Conservation (phyloP, 768 basidiomycete species). For the Rhodocollybia butyracea region DNA sequence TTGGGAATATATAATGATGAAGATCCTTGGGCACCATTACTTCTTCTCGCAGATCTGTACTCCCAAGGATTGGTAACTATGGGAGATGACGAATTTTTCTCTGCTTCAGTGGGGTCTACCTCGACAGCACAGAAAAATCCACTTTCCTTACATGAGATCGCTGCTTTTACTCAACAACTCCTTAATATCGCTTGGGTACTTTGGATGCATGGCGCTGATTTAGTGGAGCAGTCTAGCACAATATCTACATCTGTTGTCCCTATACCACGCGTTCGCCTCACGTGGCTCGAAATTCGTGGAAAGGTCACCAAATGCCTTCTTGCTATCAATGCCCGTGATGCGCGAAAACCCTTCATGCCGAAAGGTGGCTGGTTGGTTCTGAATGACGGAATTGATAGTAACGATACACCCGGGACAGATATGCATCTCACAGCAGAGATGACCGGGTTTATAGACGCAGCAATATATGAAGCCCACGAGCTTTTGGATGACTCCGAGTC, state of each 20-base stretch:
- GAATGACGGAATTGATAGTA: conserved; percentile 22
- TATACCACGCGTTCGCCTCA: conserved; percentile 36
- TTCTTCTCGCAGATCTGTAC: conserved; percentile 82
- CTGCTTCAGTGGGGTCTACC: conserved; percentile 14
- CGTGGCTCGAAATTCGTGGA: conserved; percentile 71
- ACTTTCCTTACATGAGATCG: conserved; percentile 77
- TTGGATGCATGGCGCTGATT: neutral
- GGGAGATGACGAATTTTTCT: conserved; percentile 96
- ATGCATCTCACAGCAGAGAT: conserved; percentile 44
- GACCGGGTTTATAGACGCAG: conserved; percentile 79
- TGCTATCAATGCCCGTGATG: conserved; percentile 86
- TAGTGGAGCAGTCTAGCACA: conserved; percentile 16
- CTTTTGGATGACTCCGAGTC: conserved; percentile 16
- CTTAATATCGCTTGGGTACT: conserved; percentile 76
- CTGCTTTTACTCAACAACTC: conserved; percentile 69
- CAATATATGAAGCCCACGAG: conserved; percentile 68
- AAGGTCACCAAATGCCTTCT: conserved; percentile 75
- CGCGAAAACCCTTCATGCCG: conserved; percentile 79
- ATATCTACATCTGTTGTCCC: conserved; percentile 37
- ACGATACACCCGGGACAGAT: neutral
- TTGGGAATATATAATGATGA: conserved; percentile 21
- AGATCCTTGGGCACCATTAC: conserved; percentile 60
- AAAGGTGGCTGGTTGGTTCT: conserved; percentile 81
- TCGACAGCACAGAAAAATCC: conserved; percentile 58
- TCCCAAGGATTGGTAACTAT: conserved; percentile 83